Base-by-base conservation (phyloP, 441 rosid species). In the Pelargonium fulgidum region DNA sequence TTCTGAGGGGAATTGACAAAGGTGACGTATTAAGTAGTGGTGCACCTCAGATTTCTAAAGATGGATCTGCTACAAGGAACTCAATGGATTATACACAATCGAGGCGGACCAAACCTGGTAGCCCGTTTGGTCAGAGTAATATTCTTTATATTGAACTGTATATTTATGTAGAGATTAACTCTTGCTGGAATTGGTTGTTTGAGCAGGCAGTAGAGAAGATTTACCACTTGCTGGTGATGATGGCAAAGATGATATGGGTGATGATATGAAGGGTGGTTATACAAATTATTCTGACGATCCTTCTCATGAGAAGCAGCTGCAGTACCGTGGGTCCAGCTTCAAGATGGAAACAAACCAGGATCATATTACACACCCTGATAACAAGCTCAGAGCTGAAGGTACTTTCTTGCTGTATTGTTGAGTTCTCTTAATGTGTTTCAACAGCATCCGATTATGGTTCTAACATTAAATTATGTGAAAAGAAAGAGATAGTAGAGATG, bases 1-100 rank as follows among this genome's bases (percentile, higher is more conserved):
- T 88, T 78, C 73, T 96, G 81, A 84, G 85, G 69, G 97, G 85
- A 73, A 93, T 96, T 82, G 94, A 86, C 80, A 84, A 85, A 78
- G 99, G 99, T 59, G 96, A 87, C 29, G 78, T 88, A 39, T 83
- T 90, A 63, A 87, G 95, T 71, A 92, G 97, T 45, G 92, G 96
- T 64, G 96, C 96, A 52, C 89, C 96, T 45, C 99, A 85, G 81
- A 75, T 79, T 29, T 74, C 91, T 19, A 96, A 92, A 83, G 97
- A 93, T 77, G 95, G 88, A 69, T 73, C 87, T 61, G 56, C 61
- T 36, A 96, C 90, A 16, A 73, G 87, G 75, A 88, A 80, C 80
- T 54, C 84, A 0, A 56, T 36, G 1, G 96, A 90, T 72, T 74
- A 68, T 75, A 68, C 85, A 11, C 89, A 82, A 68, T 77, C 93